phyloP scores from a whole-genome alignment of 2,329 filamentous ascomycete species.

The Colletotrichum spinosum region DNA sequence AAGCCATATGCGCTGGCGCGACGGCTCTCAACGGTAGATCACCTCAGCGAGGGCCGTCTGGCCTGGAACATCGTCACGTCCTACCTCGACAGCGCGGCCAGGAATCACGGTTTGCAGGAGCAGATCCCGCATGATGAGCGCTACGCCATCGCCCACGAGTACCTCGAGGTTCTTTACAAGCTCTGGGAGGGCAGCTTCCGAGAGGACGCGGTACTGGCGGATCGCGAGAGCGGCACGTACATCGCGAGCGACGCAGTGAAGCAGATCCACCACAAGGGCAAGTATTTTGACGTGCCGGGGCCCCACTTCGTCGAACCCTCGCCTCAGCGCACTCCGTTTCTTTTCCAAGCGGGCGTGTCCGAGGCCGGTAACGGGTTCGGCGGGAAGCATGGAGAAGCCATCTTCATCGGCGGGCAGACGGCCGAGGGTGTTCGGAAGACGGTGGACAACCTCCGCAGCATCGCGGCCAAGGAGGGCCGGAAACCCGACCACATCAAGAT shows the following conservation, averaged over 20 bases:
- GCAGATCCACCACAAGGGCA: constrained; percentile 71
- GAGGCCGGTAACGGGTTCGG: constrained; percentile 10
- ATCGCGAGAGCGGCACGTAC: constrained; percentile 64
- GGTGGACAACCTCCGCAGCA: constrained; percentile 53
- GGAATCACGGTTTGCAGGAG: constrained; percentile 68
- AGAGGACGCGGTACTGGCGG: constrained; percentile 68
- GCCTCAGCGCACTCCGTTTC: constrained; percentile 72
- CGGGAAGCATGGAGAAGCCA: constrained; percentile 40
- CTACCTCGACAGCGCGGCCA: constrained; percentile 74
- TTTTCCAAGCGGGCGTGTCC: constrained; percentile 64
- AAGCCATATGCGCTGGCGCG: constrained; percentile 75
- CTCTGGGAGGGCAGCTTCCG: constrained; percentile 61
- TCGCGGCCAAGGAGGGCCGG: constrained; percentile 51
- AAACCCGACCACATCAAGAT: constrained; percentile 55
- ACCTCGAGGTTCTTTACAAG: constrained; percentile 68
- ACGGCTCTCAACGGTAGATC: constrained; percentile 74
- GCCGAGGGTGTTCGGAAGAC: constrained; percentile 53
- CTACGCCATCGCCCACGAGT: constrained; percentile 71
- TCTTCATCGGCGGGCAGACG: constrained; percentile 58
- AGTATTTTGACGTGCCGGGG: constrained; percentile 69
- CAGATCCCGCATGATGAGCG: constrained; percentile 63
- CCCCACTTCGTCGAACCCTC: constrained; percentile 71
- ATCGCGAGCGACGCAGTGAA: constrained; percentile 60
- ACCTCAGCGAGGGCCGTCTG: constrained; percentile 70
- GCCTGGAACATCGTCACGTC: constrained; percentile 71